These are phyloP conservation scores for Metarhizium album DNA, from an alignment of 2,329 filamentous ascomycete genomes.

Conservation along the genomic window DNA sequence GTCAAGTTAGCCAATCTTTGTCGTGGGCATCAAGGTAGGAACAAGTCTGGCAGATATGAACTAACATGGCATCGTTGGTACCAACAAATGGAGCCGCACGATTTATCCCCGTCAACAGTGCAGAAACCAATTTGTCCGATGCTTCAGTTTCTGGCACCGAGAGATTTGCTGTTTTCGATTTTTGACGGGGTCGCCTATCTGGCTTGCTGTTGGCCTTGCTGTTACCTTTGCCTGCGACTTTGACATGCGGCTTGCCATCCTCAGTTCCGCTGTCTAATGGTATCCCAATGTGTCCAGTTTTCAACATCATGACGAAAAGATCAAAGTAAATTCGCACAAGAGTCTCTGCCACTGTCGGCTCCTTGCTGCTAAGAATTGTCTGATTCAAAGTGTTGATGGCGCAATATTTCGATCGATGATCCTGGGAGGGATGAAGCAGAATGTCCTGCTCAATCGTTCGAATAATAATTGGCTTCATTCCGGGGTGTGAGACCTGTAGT, in stretches of 20 bases:
- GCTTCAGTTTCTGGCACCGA: constrained; percentile 52
- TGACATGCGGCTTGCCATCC: constrained; percentile 9
- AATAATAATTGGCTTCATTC: constrained; percentile 88
- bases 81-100: constrained; percentile 88
- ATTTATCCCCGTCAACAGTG: constrained; percentile 87
- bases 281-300: constrained; percentile 35
- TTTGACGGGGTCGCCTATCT: background rate
- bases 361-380: constrained; percentile 78
- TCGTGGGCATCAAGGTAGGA: background rate
- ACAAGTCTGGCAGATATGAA: constrained; percentile 4
- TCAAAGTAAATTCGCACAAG: constrained; percentile 88
- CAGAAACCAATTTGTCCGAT: constrained; percentile 84
- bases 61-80: constrained; percentile 63
- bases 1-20: constrained; percentile 8
- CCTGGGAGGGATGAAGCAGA: constrained; percentile 78
- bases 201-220: constrained; percentile 12
- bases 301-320: constrained; percentile 73
- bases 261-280: constrained; percentile 35
- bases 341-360: constrained; percentile 68
- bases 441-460: constrained; percentile 78
- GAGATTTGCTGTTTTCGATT: constrained; percentile 8
- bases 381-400: constrained; percentile 95
- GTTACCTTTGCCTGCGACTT: constrained; percentile 16
- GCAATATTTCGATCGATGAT: constrained; percentile 83
- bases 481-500: constrained; percentile 74